These are phyloP conservation scores for Myotisia sp. DNA, from an alignment of 2,329 filamentous ascomycete genomes.

Conservation along the genomic window DNA sequence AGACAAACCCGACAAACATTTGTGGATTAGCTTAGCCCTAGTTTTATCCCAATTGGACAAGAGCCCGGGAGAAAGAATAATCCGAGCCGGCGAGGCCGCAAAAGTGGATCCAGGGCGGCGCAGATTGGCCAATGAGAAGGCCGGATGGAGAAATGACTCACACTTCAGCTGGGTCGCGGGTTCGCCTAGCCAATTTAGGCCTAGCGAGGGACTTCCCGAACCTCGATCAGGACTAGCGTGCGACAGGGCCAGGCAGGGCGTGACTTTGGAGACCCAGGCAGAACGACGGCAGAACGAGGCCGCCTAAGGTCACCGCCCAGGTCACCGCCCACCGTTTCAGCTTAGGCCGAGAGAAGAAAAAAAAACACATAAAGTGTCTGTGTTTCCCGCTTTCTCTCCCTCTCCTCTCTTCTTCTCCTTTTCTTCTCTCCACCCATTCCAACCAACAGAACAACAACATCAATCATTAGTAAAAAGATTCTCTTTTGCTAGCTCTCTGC, in stretches of 20 bases:
- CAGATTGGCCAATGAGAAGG: slow-evolving; percentile 17
- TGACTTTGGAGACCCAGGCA: no score
- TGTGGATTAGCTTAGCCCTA: no score
- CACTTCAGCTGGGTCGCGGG: slow-evolving; percentile 12
- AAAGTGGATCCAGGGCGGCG: background rate
- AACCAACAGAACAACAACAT: slow-evolving; percentile 6
- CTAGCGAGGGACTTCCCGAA: slow-evolving; percentile 9
- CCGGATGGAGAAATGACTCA: slow-evolving; percentile 21
- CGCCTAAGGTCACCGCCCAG: no score
- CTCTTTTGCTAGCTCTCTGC: slow-evolving; percentile 8
- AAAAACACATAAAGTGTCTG: slow-evolving; percentile 20
- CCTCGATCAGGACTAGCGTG: slow-evolving; percentile 17
- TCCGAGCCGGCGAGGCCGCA: no score
- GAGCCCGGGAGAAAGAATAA: no score
- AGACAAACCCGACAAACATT: no score
- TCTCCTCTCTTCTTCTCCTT: slow-evolving; percentile 11
- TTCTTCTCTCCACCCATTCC: slow-evolving; percentile 7
- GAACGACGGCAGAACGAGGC: no score
- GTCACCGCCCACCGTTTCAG: no score
- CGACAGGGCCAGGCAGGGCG: no score
- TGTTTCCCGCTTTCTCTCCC: slow-evolving; percentile 13
- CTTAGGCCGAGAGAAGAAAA: background rate
- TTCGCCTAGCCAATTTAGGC: slow-evolving; percentile 12
- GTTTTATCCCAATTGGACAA: no score
- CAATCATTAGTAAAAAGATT: slow-evolving; percentile 4